These are phyloP conservation scores for Helminthosporium solani DNA, from an alignment of 2,329 filamentous ascomycete genomes.

Conservation along the genomic window DNA sequence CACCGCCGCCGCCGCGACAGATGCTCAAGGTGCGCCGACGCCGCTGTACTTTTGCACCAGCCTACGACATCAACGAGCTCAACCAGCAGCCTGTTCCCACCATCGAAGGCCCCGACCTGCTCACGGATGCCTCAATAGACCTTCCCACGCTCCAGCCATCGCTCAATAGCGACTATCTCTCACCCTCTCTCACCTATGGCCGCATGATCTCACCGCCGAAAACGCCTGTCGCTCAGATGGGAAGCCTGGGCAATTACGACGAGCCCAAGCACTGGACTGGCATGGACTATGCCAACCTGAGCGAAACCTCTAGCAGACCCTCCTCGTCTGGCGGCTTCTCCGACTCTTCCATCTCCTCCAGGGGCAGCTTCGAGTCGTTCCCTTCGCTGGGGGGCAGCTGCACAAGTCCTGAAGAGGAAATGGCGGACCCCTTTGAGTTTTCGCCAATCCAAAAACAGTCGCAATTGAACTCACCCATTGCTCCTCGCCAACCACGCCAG, in stretches of 20 bases:
- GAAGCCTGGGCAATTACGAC: conserved; percentile 30
- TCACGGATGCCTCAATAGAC: conserved; percentile 27
- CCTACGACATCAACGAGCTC: conserved; percentile 19
- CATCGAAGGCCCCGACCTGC: conserved; percentile 50
- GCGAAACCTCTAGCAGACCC: conserved; percentile 54
- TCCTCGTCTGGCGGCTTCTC: conserved; percentile 60
- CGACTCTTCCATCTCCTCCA: conserved; percentile 63
- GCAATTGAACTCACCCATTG: conserved; percentile 34
- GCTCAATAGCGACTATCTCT: conserved; percentile 44
- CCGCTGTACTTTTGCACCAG: conserved; percentile 38
- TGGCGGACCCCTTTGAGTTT: conserved; percentile 57
- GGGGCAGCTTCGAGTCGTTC: conserved; percentile 57
- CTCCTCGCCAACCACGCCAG: conserved; percentile 26
- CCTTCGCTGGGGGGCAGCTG: conserved; percentile 61
- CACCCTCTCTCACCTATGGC: conserved; percentile 39
- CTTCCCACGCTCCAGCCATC: conserved; percentile 26
- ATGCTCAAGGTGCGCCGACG: conserved; percentile 52
- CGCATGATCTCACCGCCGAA: conserved; percentile 51
- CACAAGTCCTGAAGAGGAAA: conserved; percentile 62
- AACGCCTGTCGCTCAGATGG: conserved; percentile 49
- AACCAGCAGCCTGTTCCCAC: conserved; percentile 46
- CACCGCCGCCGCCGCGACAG: conserved; percentile 49
- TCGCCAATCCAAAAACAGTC: conserved; percentile 33
- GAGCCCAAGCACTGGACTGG: conserved; percentile 35
- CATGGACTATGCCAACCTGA: conserved; percentile 31